phyloP scores from a whole-genome alignment of 352 stramenopile species.

The Globisporangium megalacanthum region DNA sequence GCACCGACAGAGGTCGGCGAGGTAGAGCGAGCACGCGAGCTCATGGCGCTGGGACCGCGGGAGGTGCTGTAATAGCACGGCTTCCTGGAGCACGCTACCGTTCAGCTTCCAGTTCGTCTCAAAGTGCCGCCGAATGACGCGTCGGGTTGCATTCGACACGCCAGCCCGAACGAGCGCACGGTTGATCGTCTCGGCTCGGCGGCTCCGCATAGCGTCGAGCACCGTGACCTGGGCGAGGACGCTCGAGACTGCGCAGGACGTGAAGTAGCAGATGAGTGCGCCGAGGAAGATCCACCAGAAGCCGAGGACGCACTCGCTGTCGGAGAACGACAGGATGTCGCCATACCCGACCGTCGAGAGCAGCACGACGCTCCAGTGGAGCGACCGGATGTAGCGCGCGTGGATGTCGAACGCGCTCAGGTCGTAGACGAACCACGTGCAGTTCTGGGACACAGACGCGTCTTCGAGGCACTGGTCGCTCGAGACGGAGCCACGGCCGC shows the following conservation, averaged over 20 bases:
- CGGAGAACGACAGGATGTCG: constrained; percentile 59
- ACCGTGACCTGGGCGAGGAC: constrained; percentile 16
- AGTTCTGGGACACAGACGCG: constrained; percentile 48
- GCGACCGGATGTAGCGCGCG: constrained; percentile 48
- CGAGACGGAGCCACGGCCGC: constrained; percentile 25
- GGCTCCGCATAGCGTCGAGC: constrained; percentile 3
- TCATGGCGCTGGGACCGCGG: constrained; percentile 14
- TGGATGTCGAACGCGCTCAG: constrained; percentile 54
- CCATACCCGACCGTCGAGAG: constrained; percentile 68
- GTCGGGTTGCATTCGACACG: constrained; percentile 10
- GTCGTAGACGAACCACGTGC: constrained; percentile 70
- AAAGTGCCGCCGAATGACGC: constrained; percentile 16
- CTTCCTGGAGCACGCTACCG: constrained; percentile 13
- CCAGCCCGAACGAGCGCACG: constrained; percentile 8
- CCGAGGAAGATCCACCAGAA: constrained; percentile 22
- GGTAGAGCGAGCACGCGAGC: constrained; percentile 13
- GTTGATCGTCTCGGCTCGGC: constrained; percentile 8
- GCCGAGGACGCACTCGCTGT: constrained; percentile 16
- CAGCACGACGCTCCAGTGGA: constrained; percentile 70
- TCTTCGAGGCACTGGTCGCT: constrained; percentile 37
- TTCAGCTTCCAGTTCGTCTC: constrained; percentile 21
- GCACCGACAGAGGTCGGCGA: constrained; percentile 5
- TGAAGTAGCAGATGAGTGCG: constrained; percentile 22
- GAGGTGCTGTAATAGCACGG: constrained; percentile 15
- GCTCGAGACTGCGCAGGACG: constrained; percentile 16